Evolutionary conservation across 352 stramenopile genomes (phyloP), one percentile per base, ranked within the genome.

Genomic region (Elongisporangium undulatum): DNA sequence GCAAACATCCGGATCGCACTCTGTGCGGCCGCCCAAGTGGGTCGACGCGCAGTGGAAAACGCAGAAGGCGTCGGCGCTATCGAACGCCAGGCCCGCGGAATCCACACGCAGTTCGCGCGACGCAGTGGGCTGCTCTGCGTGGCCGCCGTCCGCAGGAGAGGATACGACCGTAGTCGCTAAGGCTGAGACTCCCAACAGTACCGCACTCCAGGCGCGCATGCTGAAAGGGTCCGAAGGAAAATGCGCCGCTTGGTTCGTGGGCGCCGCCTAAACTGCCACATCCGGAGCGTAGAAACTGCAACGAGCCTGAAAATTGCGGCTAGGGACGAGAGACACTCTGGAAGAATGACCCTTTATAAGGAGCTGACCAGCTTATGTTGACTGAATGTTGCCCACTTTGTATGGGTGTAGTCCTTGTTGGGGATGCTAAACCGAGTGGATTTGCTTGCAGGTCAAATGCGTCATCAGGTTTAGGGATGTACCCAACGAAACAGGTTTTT

Each of bases 11-110:
- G 51, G 7, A 17, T 55, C 60, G 53, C 63, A 74, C 59, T 77
- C 68, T 12, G 51, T 57, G 22, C 58, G 23, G 22, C 15, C 48
- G 0, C 53, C 63, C 0, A 83, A 48, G 15, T 76, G 63, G 2
- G 65, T 59, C 16, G 62, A 24, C 13, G 67, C 77, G 68, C 81
- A 91, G 71, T 91, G 75, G 66, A 79, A 77, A 45, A 64, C 55
- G 62, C 82, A 89, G 60, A 87, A 75, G 16, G 82, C 70, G 19
- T 68, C 68, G 5, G 55, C 17, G n/a, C 69, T 72, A 20, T 55
- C 62, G 49, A 89, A 91, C 24, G 57, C 56, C n/a, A 90, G 64
- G 0, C 76, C 81, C 9, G 69, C 45, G 16, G 56, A 53, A 62
- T 90, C 81, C 26, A 71, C 52, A 8, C 85, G 49, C 58, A 63